phyloP scores from a whole-genome alignment of 169 alveolate species.

The Cryptosporidium meleagridis region DNA sequence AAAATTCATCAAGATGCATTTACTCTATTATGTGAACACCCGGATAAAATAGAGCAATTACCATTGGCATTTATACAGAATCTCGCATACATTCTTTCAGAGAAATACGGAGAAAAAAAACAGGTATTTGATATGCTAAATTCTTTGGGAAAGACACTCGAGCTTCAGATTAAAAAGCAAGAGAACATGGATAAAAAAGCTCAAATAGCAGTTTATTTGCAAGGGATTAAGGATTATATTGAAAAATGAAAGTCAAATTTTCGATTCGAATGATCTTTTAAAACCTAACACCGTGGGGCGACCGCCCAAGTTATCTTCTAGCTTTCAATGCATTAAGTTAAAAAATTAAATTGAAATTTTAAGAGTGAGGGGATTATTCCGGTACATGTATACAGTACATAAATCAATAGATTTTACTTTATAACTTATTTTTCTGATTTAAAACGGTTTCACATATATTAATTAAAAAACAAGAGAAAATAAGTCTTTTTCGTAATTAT shows the following conservation, averaged over 20 bases:
- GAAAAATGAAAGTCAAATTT: neutral
- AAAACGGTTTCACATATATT: neutral
- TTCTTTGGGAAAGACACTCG: neutral
- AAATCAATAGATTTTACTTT: neutral
- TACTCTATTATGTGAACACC: neutral
- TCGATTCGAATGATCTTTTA: neutral
- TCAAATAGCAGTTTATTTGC: neutral
- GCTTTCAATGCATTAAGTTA: neutral
- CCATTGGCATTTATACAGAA: neutral
- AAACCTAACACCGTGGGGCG: conserved; percentile 1
- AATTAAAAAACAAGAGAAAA: neutral
- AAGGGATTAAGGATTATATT: conserved; percentile 4
- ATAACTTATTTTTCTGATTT: neutral
- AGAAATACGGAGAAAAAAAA: conserved; percentile 34
- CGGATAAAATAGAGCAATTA: conserved; percentile 11
- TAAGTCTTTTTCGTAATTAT: neutral
- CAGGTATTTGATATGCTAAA: conserved; percentile 1
- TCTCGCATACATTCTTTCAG: conserved; percentile 22
- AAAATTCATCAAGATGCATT: conserved; percentile 19
- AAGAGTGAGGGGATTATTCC: conserved; percentile 42
- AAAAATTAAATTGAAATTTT: neutral
- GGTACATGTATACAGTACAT: neutral
- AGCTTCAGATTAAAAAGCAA: neutral
- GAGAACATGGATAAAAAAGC: neutral
- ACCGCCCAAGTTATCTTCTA: conserved; percentile 2